Percentiles rank a stretch among this genome's conserved stretches.
Evolutionary conservation across 345 rosid species (phyloP).

Genomic region (Eucalyptus globulus): DNA sequence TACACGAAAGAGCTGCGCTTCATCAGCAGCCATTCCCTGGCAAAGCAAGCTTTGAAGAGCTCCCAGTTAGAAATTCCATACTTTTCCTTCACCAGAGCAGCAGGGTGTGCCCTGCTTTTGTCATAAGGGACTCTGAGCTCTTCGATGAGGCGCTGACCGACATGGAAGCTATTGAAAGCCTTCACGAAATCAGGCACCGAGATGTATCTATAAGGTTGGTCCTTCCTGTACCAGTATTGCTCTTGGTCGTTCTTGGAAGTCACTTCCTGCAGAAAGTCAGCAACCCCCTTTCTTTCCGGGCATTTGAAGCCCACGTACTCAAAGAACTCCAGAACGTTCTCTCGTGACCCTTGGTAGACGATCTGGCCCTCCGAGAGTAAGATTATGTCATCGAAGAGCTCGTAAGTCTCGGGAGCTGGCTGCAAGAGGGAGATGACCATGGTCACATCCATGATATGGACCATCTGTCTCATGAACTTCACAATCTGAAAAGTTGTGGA

Average conservation of each 20-base stretch:
- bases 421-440: conserved; percentile 37
- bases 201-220: conserved; percentile 9
- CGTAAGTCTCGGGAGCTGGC: conserved; percentile 36
- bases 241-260: conserved; percentile 12
- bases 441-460: conserved; percentile 28
- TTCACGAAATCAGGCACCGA: conserved; percentile 3
- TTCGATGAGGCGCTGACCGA: conserved; percentile 1
- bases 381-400: conserved; percentile 35
- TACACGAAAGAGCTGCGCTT: conserved; percentile 8
- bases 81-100: conserved; percentile 15
- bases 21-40: conserved; percentile 6
- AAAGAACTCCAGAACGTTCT: conserved; percentile 20
- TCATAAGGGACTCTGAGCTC: conserved; percentile 4
- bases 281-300: conserved; percentile 32
- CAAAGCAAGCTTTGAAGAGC: conserved; percentile 17
- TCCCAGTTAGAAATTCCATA: conserved; percentile 19
- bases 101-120: conserved; percentile 7
- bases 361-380: conserved; percentile 29
- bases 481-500: conserved; percentile 35
- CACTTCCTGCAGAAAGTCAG: conserved; percentile 43
- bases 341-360: conserved; percentile 36
- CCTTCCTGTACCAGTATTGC: conserved; percentile 13
- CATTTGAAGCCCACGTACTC: conserved; percentile 30
- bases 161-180: conserved; percentile 9
- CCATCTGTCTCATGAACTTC: conserved; percentile 32